Base-by-base conservation (phyloP, 768 basidiomycete genomes). In the Collybiopsis luxurians region DNA sequence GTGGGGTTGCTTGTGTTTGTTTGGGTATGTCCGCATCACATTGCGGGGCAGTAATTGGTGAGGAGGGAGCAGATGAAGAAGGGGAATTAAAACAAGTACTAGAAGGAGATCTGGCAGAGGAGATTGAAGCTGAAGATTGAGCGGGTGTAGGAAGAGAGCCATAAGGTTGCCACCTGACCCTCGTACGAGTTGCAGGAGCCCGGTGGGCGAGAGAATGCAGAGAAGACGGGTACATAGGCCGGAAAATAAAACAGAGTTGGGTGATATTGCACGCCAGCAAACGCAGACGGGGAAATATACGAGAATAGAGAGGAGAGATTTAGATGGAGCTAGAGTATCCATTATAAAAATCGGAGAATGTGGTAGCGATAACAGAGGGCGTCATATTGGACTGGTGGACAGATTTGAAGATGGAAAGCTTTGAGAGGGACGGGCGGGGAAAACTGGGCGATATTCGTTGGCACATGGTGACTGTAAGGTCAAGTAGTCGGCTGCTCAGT, bases 91-190 rank as follows among this genome's bases (percentile, higher is more conserved):
- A 76, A 75, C 78, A 81, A 39, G 76, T 62, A 40, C 67, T 45
- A 12, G 70, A 61, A 47, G 78, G 75, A 43, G 81, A 79, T 58
- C 70, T 70, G 58, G 77, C 68, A 56, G 74, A 67, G 45, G 68
- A 64, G 21, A 74, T 72, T 19, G 77, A 71, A 49, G 68, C 63
- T 24, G 75, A 72, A 24, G 77, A 71, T 21, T 58, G 59, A 43
- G 79, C 64, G 53, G 71, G 52, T 44, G 71, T 71, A 53, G 72
- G 66, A 53, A 78, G 69, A 52, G 83, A 67, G 61, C 75, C 72
- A 70, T 91, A 92, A 62, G 90, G 90, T 73, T 91, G 90, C 89
- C 90, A 92, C 64, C 90, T 86, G 63, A 85, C 75, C 69, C 87
- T 75, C 49, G 85, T 74, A 63, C 89, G 84, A 57, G 87, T 76